These are phyloP conservation scores for Poronia punctata DNA, from an alignment of 495 filamentous ascomycete genomes.

Conservation along the genomic window DNA sequence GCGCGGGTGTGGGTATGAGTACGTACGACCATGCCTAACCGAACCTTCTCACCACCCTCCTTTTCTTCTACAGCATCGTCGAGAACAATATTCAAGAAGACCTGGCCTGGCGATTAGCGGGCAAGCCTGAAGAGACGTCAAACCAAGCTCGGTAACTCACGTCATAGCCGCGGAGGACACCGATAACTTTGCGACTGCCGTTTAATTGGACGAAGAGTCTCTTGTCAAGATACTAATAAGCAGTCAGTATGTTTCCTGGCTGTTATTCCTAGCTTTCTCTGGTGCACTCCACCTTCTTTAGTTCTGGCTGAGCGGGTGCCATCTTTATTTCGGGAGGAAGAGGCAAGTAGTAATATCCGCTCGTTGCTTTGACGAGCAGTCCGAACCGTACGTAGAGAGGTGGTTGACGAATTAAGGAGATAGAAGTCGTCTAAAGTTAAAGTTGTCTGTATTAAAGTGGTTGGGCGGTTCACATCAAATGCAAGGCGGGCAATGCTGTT, in stretches of 20 bases:
- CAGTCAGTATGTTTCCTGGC: conserved; percentile 8
- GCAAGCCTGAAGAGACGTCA: background rate
- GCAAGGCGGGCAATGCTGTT: no score
- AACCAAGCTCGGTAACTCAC: conserved; percentile 41
- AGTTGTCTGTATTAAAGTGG: no score
- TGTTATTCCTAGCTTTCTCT: background rate
- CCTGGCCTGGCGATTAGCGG: conserved; percentile 43
- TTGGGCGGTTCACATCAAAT: no score
- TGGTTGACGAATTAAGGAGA: no score
- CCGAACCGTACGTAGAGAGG: no score
- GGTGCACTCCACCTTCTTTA: conserved; percentile 72
- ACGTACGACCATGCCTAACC: conserved; percentile 88
- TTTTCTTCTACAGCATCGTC: conserved; percentile 98
- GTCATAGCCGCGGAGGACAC: conserved; percentile 91
- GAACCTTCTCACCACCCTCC: conserved; percentile 80
- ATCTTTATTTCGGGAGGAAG: conserved; percentile 48
- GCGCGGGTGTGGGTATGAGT: background rate
- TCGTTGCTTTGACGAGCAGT: background rate
- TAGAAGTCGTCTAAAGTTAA: no score
- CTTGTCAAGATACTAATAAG: conserved; percentile 91
- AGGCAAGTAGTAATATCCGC: no score
- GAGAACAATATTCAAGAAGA: conserved; percentile 96
- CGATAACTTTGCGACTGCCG: conserved; percentile 94
- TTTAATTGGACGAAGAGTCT: conserved; percentile 95
- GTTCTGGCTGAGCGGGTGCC: conserved; percentile 97